Evolutionary conservation across 176 grass and related monocot species (phyloP).

Genomic region (Triticum urartu): DNA sequence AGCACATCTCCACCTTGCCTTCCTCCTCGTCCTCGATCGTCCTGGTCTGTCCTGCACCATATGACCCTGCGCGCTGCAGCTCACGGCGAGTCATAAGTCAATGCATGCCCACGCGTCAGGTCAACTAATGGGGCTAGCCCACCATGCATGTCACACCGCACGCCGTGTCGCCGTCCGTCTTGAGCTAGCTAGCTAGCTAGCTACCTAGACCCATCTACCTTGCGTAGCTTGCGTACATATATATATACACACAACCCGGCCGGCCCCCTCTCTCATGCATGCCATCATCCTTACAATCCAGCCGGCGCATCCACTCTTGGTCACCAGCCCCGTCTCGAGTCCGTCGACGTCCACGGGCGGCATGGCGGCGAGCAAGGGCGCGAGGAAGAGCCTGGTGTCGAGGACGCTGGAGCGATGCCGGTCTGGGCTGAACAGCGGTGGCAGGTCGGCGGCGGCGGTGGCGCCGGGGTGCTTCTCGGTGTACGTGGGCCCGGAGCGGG

Average conservation of each 20-base stretch:
- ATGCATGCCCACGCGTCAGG: too few species aligned
- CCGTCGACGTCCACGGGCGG: too few species aligned
- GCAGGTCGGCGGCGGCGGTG: background rate
- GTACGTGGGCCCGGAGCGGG: constrained; percentile 63
- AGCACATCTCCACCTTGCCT: background rate
- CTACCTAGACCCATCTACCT: too few species aligned
- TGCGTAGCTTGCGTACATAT: background rate
- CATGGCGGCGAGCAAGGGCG: constrained; percentile 34
- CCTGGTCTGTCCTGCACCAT: background rate
- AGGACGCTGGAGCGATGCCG: constrained; percentile 52
- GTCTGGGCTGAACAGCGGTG: constrained; percentile 11
- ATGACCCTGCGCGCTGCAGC: background rate
- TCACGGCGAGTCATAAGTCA: too few species aligned
- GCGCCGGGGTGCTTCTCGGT: constrained; percentile 74
- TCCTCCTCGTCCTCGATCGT: background rate
- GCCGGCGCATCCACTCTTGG: background rate
- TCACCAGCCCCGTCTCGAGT: background rate
- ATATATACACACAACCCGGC: background rate
- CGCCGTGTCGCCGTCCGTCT: too few species aligned
- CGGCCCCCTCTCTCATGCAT: background rate
- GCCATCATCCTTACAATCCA: background rate
- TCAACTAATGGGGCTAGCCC: too few species aligned
- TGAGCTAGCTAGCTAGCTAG: too few species aligned
- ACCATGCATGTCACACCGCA: too few species aligned
- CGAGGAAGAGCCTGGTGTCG: constrained; percentile 45